phyloP scores from a whole-genome alignment of 352 stramenopile genomes.

The Pythium phragmitis region DNA sequence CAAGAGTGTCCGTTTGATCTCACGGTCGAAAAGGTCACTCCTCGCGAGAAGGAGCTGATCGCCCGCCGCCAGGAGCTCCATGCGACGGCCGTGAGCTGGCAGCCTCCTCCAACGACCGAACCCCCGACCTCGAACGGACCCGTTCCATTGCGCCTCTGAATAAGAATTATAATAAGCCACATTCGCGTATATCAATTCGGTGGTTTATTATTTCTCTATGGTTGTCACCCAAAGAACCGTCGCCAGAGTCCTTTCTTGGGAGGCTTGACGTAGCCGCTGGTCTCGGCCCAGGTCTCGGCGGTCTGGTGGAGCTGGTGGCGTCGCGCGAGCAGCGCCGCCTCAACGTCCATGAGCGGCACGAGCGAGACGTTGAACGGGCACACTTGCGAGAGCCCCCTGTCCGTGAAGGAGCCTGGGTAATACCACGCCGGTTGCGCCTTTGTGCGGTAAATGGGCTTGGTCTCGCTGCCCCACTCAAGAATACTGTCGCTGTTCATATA shows the following conservation, averaged over 20 bases:
- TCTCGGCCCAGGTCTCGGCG: conserved; percentile 23
- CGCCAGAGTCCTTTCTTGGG: conserved; percentile 8
- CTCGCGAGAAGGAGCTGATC: conserved; percentile 8
- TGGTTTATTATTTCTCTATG: conserved; percentile 15
- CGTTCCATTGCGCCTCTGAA: too few relatives aligned
- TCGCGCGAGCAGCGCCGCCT: not conserved
- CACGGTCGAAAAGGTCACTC: conserved; percentile 10
- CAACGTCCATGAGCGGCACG: not conserved
- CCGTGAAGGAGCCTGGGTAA: conserved; percentile 50
- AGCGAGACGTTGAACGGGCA: conserved; percentile 56
- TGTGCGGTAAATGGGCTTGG: conserved; percentile 49
- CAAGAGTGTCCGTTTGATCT: conserved; percentile 25
- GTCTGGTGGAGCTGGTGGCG: not conserved
- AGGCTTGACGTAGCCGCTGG: conserved; percentile 27
- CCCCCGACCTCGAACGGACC: not conserved
- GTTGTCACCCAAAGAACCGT: conserved; percentile 7
- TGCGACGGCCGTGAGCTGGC: conserved; percentile 5
- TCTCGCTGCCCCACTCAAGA: conserved; percentile 23
- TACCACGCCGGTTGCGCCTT: conserved; percentile 44
- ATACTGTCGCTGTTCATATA: conserved; percentile 78
- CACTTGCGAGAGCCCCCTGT: conserved; percentile 41
- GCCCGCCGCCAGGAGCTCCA: conserved; percentile 14
- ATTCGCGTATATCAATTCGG: not conserved
- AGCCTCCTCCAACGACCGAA: conserved; percentile 1
- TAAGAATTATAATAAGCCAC: too few relatives aligned